Percentiles rank a stretch among this genome's conserved stretches.
Evolutionary conservation across 257 asterid genomes (phyloP).

Genomic region (Petunia secreta): DNA sequence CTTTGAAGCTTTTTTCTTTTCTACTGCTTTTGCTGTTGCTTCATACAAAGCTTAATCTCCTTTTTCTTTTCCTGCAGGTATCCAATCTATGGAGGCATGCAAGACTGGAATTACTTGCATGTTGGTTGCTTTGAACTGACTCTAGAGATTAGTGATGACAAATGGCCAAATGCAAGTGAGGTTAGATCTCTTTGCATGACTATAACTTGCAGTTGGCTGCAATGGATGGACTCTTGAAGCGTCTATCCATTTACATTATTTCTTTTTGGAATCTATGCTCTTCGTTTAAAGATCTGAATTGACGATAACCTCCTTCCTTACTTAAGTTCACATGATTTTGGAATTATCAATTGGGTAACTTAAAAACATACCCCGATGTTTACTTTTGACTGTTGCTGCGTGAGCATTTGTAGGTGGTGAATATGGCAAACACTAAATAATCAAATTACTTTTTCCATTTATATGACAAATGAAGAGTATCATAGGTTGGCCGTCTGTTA

Average conservation of each 20-base stretch:
- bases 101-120: slow-evolving; percentile 93
- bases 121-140: slow-evolving; percentile 88
- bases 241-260: neutral
- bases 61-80: slow-evolving; percentile 61
- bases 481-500: neutral
- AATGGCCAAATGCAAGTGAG: slow-evolving; percentile 90
- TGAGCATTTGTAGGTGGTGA: neutral
- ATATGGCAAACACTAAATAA: slow-evolving; percentile 1
- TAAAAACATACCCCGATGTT: neutral
- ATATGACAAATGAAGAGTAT: neutral
- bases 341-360: slow-evolving; percentile 3
- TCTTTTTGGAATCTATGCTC: neutral
- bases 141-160: slow-evolving; percentile 88
- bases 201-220: slow-evolving; percentile 16
- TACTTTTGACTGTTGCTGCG: neutral
- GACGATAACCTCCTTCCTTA: slow-evolving; percentile 5
- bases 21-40: slow-evolving; percentile 8
- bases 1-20: slow-evolving; percentile 25
- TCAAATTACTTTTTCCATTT: neutral
- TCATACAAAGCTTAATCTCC: neutral
- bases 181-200: slow-evolving; percentile 47
- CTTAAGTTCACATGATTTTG: neutral
- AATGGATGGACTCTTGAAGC: neutral
- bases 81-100: slow-evolving; percentile 98
- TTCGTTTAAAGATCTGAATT: neutral